Base-by-base conservation (phyloP, 2,329 filamentous ascomycete genomes). In the Penicillium sp. region DNA sequence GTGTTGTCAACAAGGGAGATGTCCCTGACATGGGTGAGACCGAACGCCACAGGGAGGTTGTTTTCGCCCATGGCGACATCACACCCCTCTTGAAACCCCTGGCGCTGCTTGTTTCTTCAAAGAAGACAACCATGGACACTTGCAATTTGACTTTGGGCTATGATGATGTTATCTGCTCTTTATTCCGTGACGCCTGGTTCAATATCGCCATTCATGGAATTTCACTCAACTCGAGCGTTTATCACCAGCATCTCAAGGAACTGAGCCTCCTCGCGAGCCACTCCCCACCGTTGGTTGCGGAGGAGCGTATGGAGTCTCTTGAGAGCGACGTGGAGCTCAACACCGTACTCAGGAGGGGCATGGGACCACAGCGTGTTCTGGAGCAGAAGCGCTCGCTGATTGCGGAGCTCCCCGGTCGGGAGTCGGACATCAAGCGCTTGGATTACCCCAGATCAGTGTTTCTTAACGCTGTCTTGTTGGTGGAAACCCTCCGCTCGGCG, bases 321-420 rank as follows among this genome's bases (percentile, higher is more conserved):
- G 95, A 99, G 76, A 97, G 93, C 74, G 95, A 98, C 67, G 94
- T 99, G 58, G 95, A 99, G 72, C 85, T 99, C 43, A 98, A 99
- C 72, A 96, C 93, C 0, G 90, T 98, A 19, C 82, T 99, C 54
- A 88, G 94, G 61, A 87, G 95, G 62, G 94, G 93, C 19, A 91
- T 92, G 81, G 92, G 87, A 65, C 86, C 88, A 33, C 87, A 93
- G 63, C 75, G 75, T 49, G 88, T 92, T 57, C 79, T 87, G 1
- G 85, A 90, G 64, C 93, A 97, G 73, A 97, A 96, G 80, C 91
- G 88, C 70, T 84, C 87, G 7, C 83, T 99, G 25, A 83, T 84
- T 4, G 85, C 87, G 63, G 84, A 95, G 49, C 82, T 99, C 30
- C 92, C 94, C 0, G 83, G 85, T 6, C 91, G 89, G 69, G 87